Evolutionary conservation across 331 rosid species (phyloP).

Genomic region (Malus hybrid): DNA sequence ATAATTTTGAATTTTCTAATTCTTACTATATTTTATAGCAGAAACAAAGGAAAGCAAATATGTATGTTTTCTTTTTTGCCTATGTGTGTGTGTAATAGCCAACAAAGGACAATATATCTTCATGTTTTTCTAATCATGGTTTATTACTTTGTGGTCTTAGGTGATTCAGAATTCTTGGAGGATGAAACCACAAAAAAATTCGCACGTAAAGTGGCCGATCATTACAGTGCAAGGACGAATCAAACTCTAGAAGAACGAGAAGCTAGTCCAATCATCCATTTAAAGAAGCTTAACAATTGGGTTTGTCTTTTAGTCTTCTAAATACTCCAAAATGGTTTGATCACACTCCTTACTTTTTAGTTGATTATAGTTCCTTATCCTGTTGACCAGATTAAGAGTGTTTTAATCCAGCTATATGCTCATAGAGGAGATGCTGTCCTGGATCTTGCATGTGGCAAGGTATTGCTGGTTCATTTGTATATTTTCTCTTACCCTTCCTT

Average conservation of each 20-base stretch:
- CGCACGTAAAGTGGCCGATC: conserved; percentile 92
- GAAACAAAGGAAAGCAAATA: not conserved
- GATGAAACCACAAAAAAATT: conserved; percentile 74
- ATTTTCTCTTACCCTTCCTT: not conserved
- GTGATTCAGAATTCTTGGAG: conserved; percentile 66
- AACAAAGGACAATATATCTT: not conserved
- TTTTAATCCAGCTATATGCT: conserved; percentile 87
- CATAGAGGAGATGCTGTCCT: conserved; percentile 87
- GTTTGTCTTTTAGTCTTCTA: conserved; percentile 23
- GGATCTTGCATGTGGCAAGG: conserved; percentile 99
- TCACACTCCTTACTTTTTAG: not conserved
- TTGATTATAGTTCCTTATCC: not conserved
- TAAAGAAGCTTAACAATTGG: conserved; percentile 96
- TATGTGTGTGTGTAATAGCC: not conserved
- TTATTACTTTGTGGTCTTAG: conserved; percentile 26
- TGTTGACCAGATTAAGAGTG: conserved; percentile 81
- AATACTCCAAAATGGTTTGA: not conserved
- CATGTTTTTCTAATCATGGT: not conserved
- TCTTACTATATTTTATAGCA: not conserved
- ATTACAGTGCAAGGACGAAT: conserved; percentile 94
- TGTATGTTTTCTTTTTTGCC: too few relatives aligned
- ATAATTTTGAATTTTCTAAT: not conserved
- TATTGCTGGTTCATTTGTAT: conserved; percentile 15
- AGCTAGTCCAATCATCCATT: conserved; percentile 87
- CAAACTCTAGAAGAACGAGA: conserved; percentile 93